phyloP scores from a whole-genome alignment of 345 rosid species.

The Isatis tinctoria region DNA sequence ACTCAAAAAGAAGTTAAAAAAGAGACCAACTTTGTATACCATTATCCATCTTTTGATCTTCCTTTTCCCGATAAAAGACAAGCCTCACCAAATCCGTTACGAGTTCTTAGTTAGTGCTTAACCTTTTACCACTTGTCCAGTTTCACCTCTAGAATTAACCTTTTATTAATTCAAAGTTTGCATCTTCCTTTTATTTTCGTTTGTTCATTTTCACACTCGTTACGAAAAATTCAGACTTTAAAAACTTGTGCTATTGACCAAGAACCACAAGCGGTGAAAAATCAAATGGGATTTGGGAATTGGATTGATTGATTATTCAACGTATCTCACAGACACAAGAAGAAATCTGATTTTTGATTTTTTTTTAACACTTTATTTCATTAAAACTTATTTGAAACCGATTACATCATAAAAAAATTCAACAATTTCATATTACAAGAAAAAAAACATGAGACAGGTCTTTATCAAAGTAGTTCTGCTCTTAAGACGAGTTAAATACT shows the following conservation, averaged over 20 bases:
- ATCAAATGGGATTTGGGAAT: not conserved
- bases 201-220: not conserved
- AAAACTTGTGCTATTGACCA: not conserved
- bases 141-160: not conserved
- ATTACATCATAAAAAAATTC: too few relatives aligned
- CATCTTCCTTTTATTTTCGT: not conserved
- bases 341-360: not conserved
- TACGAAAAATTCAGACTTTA: not conserved
- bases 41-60: slow-evolving; percentile 8
- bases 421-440: too few relatives aligned
- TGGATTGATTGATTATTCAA: slow-evolving; percentile 6
- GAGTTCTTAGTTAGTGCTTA: not conserved
- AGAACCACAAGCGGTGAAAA: not conserved
- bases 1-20: not conserved
- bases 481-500: not conserved
- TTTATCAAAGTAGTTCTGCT: slow-evolving; percentile 24
- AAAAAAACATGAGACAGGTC: too few relatives aligned
- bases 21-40: slow-evolving; percentile 22
- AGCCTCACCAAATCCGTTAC: slow-evolving; percentile 20
- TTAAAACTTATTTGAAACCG: too few relatives aligned
- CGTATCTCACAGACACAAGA: not conserved
- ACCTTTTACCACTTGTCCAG: not conserved
- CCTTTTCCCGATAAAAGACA: slow-evolving; percentile 16
- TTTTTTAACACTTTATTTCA: too few relatives aligned
- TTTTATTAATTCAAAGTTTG: slow-evolving; percentile 10